phyloP scores from a whole-genome alignment of 2,329 filamentous ascomycete genomes.

The Arachnopeziza araneosa region DNA sequence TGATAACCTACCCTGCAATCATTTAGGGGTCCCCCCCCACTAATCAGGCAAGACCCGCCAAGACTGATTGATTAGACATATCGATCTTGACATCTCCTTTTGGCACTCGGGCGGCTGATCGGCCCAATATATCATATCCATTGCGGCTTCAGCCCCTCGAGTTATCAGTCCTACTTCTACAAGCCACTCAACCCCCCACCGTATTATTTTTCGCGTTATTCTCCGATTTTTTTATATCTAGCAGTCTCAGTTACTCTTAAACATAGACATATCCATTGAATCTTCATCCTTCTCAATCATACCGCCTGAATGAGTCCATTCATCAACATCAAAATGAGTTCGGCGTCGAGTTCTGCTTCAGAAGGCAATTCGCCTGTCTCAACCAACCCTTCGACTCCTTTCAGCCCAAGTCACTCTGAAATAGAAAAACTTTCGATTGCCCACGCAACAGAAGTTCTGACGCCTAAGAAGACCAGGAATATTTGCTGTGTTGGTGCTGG shows the following conservation, averaged over 20 bases:
- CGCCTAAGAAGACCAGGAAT: constrained; percentile 38
- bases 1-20: no score
- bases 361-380: constrained; percentile 2
- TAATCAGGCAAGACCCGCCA: neutral
- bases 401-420: neutral
- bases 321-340: constrained; percentile 1
- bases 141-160: neutral
- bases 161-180: neutral
- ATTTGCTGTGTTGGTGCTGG: constrained; percentile 72
- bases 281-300: neutral
- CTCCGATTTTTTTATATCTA: neutral
- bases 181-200: neutral
- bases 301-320: neutral
- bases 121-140: neutral
- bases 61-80: neutral
- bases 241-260: no score
- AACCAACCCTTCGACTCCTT: constrained; percentile 1
- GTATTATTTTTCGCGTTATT: neutral
- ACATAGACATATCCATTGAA: no score
- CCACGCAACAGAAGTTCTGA: neutral
- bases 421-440: neutral
- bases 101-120: neutral
- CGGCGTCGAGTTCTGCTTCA: constrained; percentile 1
- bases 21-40: neutral
- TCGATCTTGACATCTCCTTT: neutral